A percentile compares a stretch with the other conserved stretches of the same genome.
Evolutionary conservation across 495 filamentous ascomycete genomes (phyloP).

Genomic region (Aspergillus haitiensis): DNA sequence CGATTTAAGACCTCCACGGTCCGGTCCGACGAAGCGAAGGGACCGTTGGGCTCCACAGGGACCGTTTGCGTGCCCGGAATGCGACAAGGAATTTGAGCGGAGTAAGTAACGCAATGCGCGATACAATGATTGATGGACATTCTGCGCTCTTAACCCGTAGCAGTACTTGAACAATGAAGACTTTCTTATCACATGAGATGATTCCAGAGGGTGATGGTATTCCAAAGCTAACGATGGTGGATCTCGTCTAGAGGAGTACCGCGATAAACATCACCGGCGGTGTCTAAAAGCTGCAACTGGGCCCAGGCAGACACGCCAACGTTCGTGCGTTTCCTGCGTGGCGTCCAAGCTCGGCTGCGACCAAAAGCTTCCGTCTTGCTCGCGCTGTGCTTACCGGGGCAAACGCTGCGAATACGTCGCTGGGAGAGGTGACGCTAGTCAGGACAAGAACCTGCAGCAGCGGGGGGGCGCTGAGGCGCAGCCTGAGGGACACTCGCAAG

Average conservation of each 20-base stretch:
- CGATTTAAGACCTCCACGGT: not conserved
- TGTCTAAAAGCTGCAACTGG: constrained; percentile 4
- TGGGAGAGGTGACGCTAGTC: not conserved
- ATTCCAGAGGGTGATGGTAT: not conserved
- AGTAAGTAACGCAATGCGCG: not conserved
- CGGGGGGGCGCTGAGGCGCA: not conserved
- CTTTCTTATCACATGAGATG: not conserved
- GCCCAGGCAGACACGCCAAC: constrained; percentile 9
- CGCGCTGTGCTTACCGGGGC: constrained; percentile 4
- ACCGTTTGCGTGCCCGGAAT: constrained; percentile 7
- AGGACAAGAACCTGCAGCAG: not conserved
- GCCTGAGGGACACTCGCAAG: not conserved
- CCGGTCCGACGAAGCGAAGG: not conserved
- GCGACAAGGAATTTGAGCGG: constrained; percentile 8
- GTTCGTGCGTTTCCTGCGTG: constrained; percentile 8
- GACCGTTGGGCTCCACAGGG: constrained; percentile 3
- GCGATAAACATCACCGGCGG: constrained; percentile 12
- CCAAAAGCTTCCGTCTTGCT: constrained; percentile 8
- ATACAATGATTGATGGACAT: no score
- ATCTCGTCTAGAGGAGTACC: constrained; percentile 6
- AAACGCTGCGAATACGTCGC: constrained; percentile 8
- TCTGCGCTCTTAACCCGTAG: not conserved
- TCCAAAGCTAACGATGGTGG: not conserved
- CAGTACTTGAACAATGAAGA: not conserved
- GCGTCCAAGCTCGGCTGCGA: constrained; percentile 11